Base-by-base conservation (phyloP, 306 rosid species). In the Fragaria ananassa region DNA sequence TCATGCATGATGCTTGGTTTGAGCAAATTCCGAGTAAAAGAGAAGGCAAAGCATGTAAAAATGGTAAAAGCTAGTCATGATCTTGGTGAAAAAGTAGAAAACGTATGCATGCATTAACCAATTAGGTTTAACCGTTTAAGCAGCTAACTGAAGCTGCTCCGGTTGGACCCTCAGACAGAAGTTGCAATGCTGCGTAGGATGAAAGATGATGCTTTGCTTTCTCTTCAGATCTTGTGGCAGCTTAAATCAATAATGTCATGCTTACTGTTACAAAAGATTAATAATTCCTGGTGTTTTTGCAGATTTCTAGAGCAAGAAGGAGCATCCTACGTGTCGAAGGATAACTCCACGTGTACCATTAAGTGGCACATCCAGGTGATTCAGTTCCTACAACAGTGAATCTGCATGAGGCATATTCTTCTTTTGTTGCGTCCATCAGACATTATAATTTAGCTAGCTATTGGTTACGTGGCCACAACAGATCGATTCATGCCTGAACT, bases 151-250 rank as follows among this genome's bases (percentile, higher is more conserved):
- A 39, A 61, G 76, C 19, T 60, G 76, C 19, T 60, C 65, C 37
- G 37, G 35, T 70, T 71, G 46, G 50, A 50, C 65, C n/a, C 47
- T 13, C 64, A 29, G 44, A 39, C 60, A 64, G 66, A 80, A 75
- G 25, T 39, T 17, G 58, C 45, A 70, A n/a, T 39, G 35, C 23
- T 57, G 58, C 70, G 51, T 46, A 61, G 42, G 68, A 68, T 77
- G 65, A 53, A 76, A 42, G 65, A 41, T 44, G 56, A 10, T 68
- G 9, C 19, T 45, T 61, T 61, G 42, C 46, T 46, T 17, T 60
- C 29, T 57, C 31, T 21, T 17, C 15, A 10, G 63, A 34, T 34
- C 47, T 27, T 75, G 37, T 57, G 0, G 63, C 13, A 57, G 63
- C 63, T 23, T 57, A 58, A 60, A 25, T 25, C 37, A 60, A 25